These are phyloP conservation scores for Spencermartinsiella ligniputridi DNA, from an alignment of 1,139 yeast species.

Conservation along the genomic window DNA sequence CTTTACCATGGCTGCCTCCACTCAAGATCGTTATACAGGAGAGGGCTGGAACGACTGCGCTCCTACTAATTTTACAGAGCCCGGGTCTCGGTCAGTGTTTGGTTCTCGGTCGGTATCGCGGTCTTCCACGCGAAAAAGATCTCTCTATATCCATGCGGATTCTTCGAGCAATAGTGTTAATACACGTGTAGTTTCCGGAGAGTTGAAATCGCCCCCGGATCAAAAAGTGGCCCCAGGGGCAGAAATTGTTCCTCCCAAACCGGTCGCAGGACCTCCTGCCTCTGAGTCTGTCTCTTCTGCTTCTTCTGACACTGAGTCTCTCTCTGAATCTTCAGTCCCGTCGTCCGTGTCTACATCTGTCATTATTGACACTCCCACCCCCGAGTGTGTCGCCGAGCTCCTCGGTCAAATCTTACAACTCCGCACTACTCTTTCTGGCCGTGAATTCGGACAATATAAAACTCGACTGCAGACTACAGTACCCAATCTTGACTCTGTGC, in stretches of 20 bases:
- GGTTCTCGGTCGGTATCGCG: not conserved
- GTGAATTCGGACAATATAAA: constrained; percentile 40
- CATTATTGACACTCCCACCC: not conserved
- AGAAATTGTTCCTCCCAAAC: not conserved
- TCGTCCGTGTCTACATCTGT: not conserved
- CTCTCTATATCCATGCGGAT: not conserved
- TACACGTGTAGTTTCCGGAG: not conserved
- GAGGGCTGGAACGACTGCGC: constrained; percentile 39
- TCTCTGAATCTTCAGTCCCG: not conserved
- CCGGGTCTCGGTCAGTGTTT: constrained; percentile 1
- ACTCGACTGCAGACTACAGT: constrained; percentile 28
- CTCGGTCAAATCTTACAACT: constrained; percentile 18
- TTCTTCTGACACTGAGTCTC: not conserved
- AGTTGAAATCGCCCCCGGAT: not conserved
- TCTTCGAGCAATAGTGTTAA: not conserved
- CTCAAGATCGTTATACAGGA: constrained; percentile 31
- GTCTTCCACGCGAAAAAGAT: not conserved
- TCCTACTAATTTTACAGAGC: constrained; percentile 22
- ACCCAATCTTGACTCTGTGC: constrained; percentile 23
- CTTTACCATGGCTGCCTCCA: constrained; percentile 20
- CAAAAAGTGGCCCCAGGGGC: not conserved
- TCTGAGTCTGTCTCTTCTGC: not conserved
- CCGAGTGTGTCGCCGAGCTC: constrained; percentile 16
- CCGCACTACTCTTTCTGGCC: constrained; percentile 30
- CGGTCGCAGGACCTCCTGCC: not conserved